phyloP scores from a whole-genome alignment of 331 rosid genomes.

The Phaseolus coccineus region DNA sequence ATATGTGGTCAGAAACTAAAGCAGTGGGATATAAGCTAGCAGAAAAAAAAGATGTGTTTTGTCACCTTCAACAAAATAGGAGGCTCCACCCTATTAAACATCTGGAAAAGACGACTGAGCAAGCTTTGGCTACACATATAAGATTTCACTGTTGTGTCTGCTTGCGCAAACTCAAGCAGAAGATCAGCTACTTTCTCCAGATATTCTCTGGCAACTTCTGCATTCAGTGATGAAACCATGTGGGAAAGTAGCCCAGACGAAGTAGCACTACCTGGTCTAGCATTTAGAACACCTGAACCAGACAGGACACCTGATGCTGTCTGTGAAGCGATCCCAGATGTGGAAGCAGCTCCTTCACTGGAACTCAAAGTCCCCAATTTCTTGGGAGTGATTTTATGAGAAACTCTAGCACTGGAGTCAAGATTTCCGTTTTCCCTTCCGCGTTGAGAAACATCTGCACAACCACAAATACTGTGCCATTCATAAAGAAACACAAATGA shows the following conservation, averaged over 20 bases:
- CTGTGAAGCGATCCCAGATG: slow-evolving; percentile 94
- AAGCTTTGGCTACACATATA: slow-evolving; percentile 98
- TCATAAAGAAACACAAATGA: slow-evolving; percentile 41
- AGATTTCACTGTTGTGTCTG: slow-evolving; percentile 93
- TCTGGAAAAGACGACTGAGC: slow-evolving; percentile 99
- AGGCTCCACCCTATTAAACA: slow-evolving; percentile 99
- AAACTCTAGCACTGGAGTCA: slow-evolving; percentile 74
- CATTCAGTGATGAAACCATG: slow-evolving; percentile 93
- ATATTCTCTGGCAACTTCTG: slow-evolving; percentile 97
- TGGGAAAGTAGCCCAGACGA: slow-evolving; percentile 97
- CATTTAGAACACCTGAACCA: slow-evolving; percentile 99
- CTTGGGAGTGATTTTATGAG: slow-evolving; percentile 72
- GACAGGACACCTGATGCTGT: slow-evolving; percentile 98
- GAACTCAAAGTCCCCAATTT: slow-evolving; percentile 70
- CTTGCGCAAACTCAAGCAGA: slow-evolving; percentile 97
- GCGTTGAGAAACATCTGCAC: slow-evolving; percentile 93
- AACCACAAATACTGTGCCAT: slow-evolving; percentile 45
- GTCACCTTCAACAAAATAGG: slow-evolving; percentile 91
- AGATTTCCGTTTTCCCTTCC: slow-evolving; percentile 91
- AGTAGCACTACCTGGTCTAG: slow-evolving; percentile 98
- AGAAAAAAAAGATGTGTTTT: slow-evolving; percentile 10
- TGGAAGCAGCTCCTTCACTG: slow-evolving; percentile 84
- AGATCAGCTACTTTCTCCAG: slow-evolving; percentile 98
- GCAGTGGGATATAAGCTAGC: slow-evolving; percentile 27
- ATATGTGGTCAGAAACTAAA: slow-evolving; percentile 38